A percentile compares a stretch with the other conserved stretches of the same genome.
These are phyloP conservation scores for Boletus fagicola DNA, from an alignment of 768 basidiomycete species.

Conservation along the genomic window DNA sequence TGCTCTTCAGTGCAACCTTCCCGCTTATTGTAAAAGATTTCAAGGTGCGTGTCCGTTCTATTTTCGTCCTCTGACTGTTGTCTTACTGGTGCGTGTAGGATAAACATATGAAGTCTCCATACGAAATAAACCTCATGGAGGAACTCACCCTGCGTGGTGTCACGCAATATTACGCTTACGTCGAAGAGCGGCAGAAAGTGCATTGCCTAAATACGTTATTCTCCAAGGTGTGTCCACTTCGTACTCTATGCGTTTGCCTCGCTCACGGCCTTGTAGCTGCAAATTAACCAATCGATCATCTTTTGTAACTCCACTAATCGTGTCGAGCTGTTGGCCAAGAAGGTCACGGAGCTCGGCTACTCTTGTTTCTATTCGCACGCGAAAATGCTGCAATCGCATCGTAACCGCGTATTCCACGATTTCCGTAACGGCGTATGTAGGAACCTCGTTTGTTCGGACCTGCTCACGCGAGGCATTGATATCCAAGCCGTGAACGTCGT, in stretches of 20 bases:
- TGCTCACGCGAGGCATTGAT: constrained; percentile 98
- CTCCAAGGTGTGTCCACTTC: constrained; percentile 67
- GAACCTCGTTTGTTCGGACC: constrained; percentile 96
- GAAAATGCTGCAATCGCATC: constrained; percentile 98
- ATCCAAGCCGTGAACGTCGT: constrained; percentile 99
- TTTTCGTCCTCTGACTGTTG: not conserved
- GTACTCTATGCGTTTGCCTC: not conserved
- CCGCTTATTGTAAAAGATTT: constrained; percentile 99
- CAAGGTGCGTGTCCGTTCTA: constrained; percentile 54
- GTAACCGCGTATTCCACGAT: constrained; percentile 99
- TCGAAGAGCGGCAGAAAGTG: constrained; percentile 98
- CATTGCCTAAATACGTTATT: constrained; percentile 99
- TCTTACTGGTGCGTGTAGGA: constrained; percentile 50
- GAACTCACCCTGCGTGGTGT: constrained; percentile 98
- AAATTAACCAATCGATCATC: constrained; percentile 99
- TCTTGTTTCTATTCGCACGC: constrained; percentile 99
- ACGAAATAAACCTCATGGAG: constrained; percentile 99
- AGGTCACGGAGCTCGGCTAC: constrained; percentile 98
- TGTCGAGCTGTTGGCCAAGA: constrained; percentile 98
- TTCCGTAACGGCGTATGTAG: constrained; percentile 98
- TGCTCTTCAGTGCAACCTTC: constrained; percentile 99
- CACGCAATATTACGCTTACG: constrained; percentile 99
- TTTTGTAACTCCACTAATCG: constrained; percentile 99
- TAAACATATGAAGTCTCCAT: constrained; percentile 93
- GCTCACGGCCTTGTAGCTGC: constrained; percentile 56